A percentile compares a stretch with the other conserved stretches of the same genome.
These are phyloP conservation scores for Xylaria castorea DNA, from an alignment of 495 filamentous ascomycete species.

Conservation along the genomic window DNA sequence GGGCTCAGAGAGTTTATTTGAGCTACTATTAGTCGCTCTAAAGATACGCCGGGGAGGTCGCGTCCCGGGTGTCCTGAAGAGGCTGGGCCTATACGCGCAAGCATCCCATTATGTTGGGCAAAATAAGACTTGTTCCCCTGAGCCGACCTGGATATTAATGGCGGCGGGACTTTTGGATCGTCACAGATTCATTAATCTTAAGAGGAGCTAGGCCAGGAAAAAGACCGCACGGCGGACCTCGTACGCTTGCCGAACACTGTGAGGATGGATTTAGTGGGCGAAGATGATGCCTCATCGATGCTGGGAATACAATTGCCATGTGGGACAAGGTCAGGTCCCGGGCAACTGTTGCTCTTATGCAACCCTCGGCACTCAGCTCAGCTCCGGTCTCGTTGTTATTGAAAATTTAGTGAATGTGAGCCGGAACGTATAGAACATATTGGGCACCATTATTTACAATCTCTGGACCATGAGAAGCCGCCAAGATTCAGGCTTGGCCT, in stretches of 20 bases:
- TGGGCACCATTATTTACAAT: not conserved
- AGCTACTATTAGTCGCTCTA: not conserved
- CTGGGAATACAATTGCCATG: not conserved
- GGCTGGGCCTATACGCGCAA: not conserved
- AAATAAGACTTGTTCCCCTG: not conserved
- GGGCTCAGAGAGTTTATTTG: not conserved
- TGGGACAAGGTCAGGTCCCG: not conserved
- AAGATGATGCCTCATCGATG: not conserved
- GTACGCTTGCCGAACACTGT: not conserved
- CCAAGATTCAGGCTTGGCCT: slow-evolving; percentile 9
- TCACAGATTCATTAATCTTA: not conserved
- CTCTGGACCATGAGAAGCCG: not conserved
- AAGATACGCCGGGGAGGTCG: not conserved
- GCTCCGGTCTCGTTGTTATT: not conserved
- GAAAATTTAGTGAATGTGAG: not conserved
- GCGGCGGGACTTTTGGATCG: not conserved
- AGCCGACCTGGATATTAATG: not conserved
- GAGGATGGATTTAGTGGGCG: not conserved
- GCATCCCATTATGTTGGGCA: not conserved
- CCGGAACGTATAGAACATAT: not conserved
- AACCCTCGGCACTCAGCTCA: slow-evolving; percentile 19
- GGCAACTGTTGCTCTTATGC: not conserved
- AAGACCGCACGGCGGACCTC: not conserved
- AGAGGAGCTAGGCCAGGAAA: not conserved
- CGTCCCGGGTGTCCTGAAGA: not conserved